These are phyloP conservation scores for Thinopyrum elongatum DNA, from an alignment of 176 grass and related monocot species.

Conservation along the genomic window DNA sequence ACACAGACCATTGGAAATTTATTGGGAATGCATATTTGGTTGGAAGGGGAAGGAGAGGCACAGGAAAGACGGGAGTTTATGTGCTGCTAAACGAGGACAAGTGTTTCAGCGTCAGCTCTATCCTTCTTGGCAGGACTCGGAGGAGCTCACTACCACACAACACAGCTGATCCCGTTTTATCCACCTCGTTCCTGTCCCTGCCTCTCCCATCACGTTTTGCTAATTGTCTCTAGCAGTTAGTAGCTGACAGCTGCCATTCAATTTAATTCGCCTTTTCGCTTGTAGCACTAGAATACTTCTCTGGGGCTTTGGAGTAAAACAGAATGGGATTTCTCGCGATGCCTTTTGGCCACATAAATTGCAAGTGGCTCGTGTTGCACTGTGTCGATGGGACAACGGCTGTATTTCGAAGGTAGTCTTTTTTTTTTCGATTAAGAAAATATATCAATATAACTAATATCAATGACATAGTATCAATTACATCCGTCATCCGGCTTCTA, in stretches of 20 bases:
- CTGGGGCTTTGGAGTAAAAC: background rate
- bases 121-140: constrained; percentile 28
- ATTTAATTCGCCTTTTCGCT: background rate
- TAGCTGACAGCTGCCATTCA: background rate
- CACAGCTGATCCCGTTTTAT: constrained; percentile 10
- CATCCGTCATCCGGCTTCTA: too few species aligned
- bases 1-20: background rate
- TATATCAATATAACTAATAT: too few species aligned
- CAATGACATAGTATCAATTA: too few species aligned
- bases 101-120: constrained; percentile 30
- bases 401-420: background rate
- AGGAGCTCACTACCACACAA: constrained; percentile 45
- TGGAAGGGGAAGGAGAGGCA: background rate
- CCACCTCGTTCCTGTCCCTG: constrained; percentile 18
- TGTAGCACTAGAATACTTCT: background rate
- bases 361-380: constrained; percentile 17
- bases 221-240: background rate
- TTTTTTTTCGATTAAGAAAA: too few species aligned
- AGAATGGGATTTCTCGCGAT: background rate
- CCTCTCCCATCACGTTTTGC: background rate
- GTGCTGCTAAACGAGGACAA: constrained; percentile 30
- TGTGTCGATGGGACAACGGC: background rate
- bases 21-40: background rate
- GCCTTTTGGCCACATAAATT: background rate
- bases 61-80: background rate